These are phyloP conservation scores for Sphagnum tenellum DNA, from an alignment of 225 moss, liverwort and hornwort genomes.

Conservation along the genomic window DNA sequence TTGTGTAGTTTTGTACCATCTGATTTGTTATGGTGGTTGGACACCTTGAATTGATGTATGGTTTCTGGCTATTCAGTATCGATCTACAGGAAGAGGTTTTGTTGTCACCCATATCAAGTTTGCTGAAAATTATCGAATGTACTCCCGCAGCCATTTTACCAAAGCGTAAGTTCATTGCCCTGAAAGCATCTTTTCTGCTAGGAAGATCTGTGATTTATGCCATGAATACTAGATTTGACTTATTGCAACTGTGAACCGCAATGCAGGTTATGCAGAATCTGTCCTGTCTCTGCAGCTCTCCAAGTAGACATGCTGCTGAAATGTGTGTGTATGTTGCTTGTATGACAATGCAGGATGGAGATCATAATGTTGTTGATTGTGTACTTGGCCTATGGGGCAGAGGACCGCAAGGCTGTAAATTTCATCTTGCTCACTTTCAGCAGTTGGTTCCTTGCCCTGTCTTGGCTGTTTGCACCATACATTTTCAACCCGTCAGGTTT, in stretches of 20 bases:
- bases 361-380: conserved; percentile 75
- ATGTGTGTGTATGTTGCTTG: too few relatives aligned
- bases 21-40: too few relatives aligned
- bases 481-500: conserved; percentile 98
- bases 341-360: conserved; percentile 60
- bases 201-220: too few relatives aligned
- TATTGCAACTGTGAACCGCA: too few relatives aligned
- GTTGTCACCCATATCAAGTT: conserved; percentile 85
- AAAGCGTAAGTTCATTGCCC: conserved; percentile 60
- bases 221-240: too few relatives aligned
- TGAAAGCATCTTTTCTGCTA: too few relatives aligned
- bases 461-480: conserved; percentile 96
- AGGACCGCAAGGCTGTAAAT: conserved; percentile 44
- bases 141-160: conserved; percentile 87
- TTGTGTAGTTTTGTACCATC: too few relatives aligned
- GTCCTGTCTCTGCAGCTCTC: too few relatives aligned
- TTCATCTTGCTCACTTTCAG: conserved; percentile 86
- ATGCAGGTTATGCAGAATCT: too few relatives aligned
- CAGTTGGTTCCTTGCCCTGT: conserved; percentile 97
- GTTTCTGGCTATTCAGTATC: conserved; percentile 46
- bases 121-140: conserved; percentile 89
- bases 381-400: conserved; percentile 68
- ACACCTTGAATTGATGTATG: too few relatives aligned
- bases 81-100: conserved; percentile 90
- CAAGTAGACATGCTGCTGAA: too few relatives aligned